Conservation (phyloP, 2,329 filamentous ascomycete genomes). For the Thelonectria blattea region DNA sequence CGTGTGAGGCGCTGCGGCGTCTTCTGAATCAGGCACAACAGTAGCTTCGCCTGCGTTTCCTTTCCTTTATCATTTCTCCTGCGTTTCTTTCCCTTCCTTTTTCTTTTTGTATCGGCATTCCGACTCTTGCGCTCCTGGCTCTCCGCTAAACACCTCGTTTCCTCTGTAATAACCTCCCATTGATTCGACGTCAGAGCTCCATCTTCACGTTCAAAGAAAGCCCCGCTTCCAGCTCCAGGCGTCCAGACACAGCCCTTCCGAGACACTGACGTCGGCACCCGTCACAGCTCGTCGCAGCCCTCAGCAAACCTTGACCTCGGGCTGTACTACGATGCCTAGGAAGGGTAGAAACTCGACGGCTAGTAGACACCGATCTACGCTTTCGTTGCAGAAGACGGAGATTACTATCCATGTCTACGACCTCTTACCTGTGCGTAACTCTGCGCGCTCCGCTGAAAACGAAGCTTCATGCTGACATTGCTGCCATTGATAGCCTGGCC, state of each 20-base stretch:
- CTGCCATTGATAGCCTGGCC: slow-evolving; percentile 63
- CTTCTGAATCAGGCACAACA: slow-evolving; percentile 15
- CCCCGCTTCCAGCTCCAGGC: slow-evolving; percentile 26
- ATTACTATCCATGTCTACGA: slow-evolving; percentile 81
- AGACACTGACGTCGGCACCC: slow-evolving; percentile 32
- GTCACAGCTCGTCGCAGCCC: slow-evolving; percentile 28
- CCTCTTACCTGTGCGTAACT: slow-evolving; percentile 66
- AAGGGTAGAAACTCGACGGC: slow-evolving; percentile 37
- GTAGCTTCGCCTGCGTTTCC: slow-evolving; percentile 1
- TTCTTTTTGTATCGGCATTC: slow-evolving; percentile 7
- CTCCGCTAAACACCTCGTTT: not conserved
- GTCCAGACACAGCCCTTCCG: slow-evolving; percentile 22
- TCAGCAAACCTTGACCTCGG: slow-evolving; percentile 5
- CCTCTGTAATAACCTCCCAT: slow-evolving; percentile 10
- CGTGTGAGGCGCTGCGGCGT: slow-evolving; percentile 9
- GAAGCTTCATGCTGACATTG: slow-evolving; percentile 20
- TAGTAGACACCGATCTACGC: slow-evolving; percentile 64
- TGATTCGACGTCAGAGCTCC: slow-evolving; percentile 7
- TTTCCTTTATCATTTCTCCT: not conserved
- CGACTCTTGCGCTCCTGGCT: not conserved
- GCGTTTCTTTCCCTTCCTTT: slow-evolving; percentile 2
- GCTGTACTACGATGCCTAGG: slow-evolving; percentile 36
- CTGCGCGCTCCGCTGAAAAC: slow-evolving; percentile 8
- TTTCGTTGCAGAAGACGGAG: slow-evolving; percentile 75
- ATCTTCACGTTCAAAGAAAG: slow-evolving; percentile 18